A percentile compares a stretch with the other conserved stretches of the same genome.
Conservation (phyloP, 225 moss, liverwort and hornwort genomes). For the Neckera pumila region DNA sequence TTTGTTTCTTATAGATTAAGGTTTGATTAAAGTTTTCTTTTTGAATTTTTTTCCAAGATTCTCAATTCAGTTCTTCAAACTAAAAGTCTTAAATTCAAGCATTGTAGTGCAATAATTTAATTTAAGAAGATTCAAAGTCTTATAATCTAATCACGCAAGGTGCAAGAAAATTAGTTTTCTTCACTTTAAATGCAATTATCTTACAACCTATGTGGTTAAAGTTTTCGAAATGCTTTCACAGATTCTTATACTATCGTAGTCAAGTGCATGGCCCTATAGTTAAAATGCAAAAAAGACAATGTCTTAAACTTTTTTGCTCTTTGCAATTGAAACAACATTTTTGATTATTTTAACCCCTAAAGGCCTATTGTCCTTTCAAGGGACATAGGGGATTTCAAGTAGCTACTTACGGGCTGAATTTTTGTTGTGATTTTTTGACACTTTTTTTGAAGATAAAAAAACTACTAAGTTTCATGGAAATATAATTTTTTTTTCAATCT, state of each 20-base stretch:
- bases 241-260: background rate
- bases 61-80: background rate
- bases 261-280: background rate
- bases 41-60: background rate
- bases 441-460: no score
- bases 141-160: accelerated
- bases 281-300: background rate
- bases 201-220: accelerated
- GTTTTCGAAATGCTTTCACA: accelerated
- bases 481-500: no score
- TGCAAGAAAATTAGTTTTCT: background rate
- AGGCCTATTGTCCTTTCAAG: no score
- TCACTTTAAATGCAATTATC: background rate
- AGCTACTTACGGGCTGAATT: no score
- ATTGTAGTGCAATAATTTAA: background rate
- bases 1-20: no score
- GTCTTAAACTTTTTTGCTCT: accelerated
- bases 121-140: background rate
- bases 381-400: no score
- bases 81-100: background rate
- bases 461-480: no score
- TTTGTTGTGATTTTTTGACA: no score
- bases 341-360: background rate
- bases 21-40: no score
- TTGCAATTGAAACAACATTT: background rate